Base-by-base conservation (phyloP, 345 rosid species). In the Euphorbia peplus region DNA sequence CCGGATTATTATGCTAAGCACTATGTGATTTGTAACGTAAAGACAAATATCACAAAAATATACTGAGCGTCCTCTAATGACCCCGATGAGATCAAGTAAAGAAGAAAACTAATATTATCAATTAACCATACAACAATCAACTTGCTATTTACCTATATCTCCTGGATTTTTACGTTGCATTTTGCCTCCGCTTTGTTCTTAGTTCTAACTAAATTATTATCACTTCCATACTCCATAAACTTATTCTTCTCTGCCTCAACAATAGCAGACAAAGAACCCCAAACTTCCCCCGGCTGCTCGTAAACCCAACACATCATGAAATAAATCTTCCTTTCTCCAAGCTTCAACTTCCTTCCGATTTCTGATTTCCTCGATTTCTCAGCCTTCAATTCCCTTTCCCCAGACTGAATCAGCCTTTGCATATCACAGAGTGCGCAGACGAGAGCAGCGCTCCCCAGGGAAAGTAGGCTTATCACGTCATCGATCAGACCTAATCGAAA, bases 221-320 rank as follows among this genome's bases (percentile, higher is more conserved):
- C 48, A 10, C 44, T 80, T 14, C 71, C 73, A 30, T 68, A 73
- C 73, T 79, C 82, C 56, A 80, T 62, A 12, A 66, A 73, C 5
- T 76, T 78, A 63, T 65, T 66, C 75, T 83, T 85, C 79, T 90
- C 95, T 14, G 87, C 86, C 52, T 64, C 75, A 4, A 91, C 80
- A 0, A 84, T 69, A 57, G 85, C 60, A 21, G 84, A 88, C 65
- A 88, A 53, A 28, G 87, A 75, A 47, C 80, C 62, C 96, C 92
- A 91, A 55, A 80, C 83, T 78, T 86, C 90, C 53, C 22, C 57
- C 8, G 82, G 78, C 82, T 91, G 99, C 70, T 86, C 93, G 53
- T 85, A 86, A 63, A 86, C 96, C 99, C 98, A 91, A 75, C 99
- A 90, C 87, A 90, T 88, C 6, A 90, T 74, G 77, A 88, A 95